A percentile compares a stretch with the other conserved stretches of the same genome.
Evolutionary conservation across 768 basidiomycete species (phyloP).

Genomic region (Kwoniella shandongensis): DNA sequence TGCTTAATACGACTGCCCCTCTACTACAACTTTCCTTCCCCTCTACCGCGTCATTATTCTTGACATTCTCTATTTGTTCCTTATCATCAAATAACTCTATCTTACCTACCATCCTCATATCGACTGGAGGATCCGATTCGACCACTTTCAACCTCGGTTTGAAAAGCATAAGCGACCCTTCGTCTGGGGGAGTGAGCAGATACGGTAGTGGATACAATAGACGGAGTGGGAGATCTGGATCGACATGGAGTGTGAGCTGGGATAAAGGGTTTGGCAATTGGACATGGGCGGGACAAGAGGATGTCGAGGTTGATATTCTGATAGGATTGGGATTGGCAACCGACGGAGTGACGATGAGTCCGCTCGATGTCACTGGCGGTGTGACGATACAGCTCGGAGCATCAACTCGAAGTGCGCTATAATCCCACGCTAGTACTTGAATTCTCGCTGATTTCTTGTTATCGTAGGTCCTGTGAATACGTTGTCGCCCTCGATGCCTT

Average conservation of each 20-base stretch:
- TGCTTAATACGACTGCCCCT: slow-evolving; percentile 28
- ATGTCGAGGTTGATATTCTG: slow-evolving; percentile 19
- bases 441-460: not conserved
- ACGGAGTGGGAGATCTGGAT: slow-evolving; percentile 14
- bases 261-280: slow-evolving; percentile 51
- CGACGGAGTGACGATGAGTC: slow-evolving; percentile 19
- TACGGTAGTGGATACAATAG: slow-evolving; percentile 20
- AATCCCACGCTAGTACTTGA: not conserved
- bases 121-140: slow-evolving; percentile 11
- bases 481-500: slow-evolving; percentile 25
- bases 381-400: slow-evolving; percentile 45
- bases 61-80: slow-evolving; percentile 49
- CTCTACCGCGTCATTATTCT: slow-evolving; percentile 19
- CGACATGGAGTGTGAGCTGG: slow-evolving; percentile 31
- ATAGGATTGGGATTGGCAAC: slow-evolving; percentile 20
- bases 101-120: slow-evolving; percentile 32
- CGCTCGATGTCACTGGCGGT: slow-evolving; percentile 14
- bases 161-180: slow-evolving; percentile 12
- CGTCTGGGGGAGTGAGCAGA: slow-evolving; percentile 29
- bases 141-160: slow-evolving; percentile 19
- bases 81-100: slow-evolving; percentile 34
- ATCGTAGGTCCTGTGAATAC: slow-evolving; percentile 36
- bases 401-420: slow-evolving; percentile 33
- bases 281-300: slow-evolving; percentile 25
- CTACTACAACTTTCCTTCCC: slow-evolving; percentile 29